A percentile compares a stretch with the other conserved stretches of the same genome.
Evolutionary conservation across 2,329 filamentous ascomycete species (phyloP).

Genomic region (Lecanoromycetidae sp.): DNA sequence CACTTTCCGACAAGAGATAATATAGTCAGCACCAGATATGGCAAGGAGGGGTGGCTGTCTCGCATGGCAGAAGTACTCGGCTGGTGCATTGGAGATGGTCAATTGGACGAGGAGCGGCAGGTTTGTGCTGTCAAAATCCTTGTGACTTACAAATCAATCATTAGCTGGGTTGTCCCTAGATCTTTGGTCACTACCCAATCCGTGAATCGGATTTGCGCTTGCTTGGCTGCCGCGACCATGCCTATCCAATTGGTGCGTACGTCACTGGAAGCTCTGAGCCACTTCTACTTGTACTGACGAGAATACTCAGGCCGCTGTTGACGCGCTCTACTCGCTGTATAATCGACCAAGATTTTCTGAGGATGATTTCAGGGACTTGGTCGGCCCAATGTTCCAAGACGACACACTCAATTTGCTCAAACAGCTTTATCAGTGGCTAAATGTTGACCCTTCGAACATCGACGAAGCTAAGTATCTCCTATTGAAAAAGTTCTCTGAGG

Average conservation of each 20-base stretch:
- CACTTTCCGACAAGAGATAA: conserved; percentile 62
- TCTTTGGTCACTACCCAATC: conserved; percentile 61
- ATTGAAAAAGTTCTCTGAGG: conserved; percentile 88
- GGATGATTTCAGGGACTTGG: conserved; percentile 64
- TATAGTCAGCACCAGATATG: conserved; percentile 58
- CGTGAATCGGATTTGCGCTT: conserved; percentile 57
- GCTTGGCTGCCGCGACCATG: conserved; percentile 57
- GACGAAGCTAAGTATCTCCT: conserved; percentile 87
- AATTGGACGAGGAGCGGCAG: conserved; percentile 54
- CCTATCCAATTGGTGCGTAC: conserved; percentile 56
- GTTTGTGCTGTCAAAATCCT: conserved; percentile 64
- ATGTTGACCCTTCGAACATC: conserved; percentile 67
- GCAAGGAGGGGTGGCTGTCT: conserved; percentile 75
- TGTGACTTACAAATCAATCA: conserved; percentile 61
- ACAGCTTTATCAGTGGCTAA: conserved; percentile 67
- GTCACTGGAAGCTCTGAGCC: neutral
- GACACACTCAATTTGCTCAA: conserved; percentile 59
- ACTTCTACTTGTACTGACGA: conserved; percentile 14
- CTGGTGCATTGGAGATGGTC: conserved; percentile 57
- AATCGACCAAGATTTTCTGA: conserved; percentile 61
- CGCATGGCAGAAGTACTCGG: conserved; percentile 63
- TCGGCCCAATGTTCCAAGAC: conserved; percentile 66
- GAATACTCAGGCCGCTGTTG: conserved; percentile 56
- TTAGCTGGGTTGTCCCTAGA: conserved; percentile 79
- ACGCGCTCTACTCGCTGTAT: conserved; percentile 75